Evolutionary conservation across 2,329 filamentous ascomycete species (phyloP).

Genomic region (Trematosphaeria pertusa): DNA sequence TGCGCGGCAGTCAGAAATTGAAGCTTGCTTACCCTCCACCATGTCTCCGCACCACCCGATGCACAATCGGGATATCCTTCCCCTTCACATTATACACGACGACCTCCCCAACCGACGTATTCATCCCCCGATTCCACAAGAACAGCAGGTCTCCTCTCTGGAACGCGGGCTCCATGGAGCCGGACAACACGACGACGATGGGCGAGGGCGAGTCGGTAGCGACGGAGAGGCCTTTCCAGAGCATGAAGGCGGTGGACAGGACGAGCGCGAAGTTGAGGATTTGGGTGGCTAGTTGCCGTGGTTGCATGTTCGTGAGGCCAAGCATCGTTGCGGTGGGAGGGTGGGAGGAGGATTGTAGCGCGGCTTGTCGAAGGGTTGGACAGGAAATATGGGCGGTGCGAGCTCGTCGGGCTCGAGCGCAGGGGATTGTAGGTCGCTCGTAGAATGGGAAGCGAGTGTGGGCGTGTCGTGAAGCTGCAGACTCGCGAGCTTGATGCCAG

Average conservation of each 20-base stretch:
- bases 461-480: neutral
- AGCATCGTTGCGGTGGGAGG: constrained; percentile 36
- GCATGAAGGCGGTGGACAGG: constrained; percentile 91
- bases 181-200: constrained; percentile 83
- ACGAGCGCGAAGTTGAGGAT: constrained; percentile 91
- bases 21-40: constrained; percentile 63
- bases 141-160: constrained; percentile 79
- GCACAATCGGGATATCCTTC: constrained; percentile 98
- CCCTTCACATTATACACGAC: constrained; percentile 85
- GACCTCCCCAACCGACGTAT: constrained; percentile 74
- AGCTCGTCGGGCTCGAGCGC: too few species aligned
- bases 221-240: constrained; percentile 85
- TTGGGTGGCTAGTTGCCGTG: constrained; percentile 81
- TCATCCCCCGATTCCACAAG: constrained; percentile 73
- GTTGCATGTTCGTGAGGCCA: constrained; percentile 68
- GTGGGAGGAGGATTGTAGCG: constrained; percentile 4
- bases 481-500: constrained; percentile 13
- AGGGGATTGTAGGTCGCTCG: too few species aligned
- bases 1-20: too few species aligned
- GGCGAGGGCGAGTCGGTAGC: constrained; percentile 69
- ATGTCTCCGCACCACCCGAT: constrained; percentile 80
- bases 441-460: constrained; percentile 1
- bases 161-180: constrained; percentile 85
- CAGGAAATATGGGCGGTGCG: too few species aligned
- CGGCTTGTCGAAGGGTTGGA: too few species aligned